Base-by-base conservation (phyloP, 1,284 basidiomycete species). In the Fomitopsis betulina region DNA sequence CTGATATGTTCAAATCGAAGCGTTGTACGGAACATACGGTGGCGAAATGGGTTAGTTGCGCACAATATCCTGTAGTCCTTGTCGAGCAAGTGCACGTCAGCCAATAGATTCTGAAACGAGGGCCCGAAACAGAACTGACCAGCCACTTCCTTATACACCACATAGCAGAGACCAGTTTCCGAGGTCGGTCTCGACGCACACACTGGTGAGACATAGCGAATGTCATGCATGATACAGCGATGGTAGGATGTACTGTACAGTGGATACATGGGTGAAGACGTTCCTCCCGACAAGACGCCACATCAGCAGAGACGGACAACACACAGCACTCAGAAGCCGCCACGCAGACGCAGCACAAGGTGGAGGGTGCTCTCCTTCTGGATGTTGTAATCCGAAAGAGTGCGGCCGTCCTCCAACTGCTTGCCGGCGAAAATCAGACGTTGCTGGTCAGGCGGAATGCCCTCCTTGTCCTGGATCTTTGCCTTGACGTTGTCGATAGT, bases 311-410 rank as follows among this genome's bases (percentile, higher is more conserved):
- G 10, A 17, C 25, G 15, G 19, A 23, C 10, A 9, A 53, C 13
- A 35, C 13, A 17, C 47, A 30, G 13, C 51, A 35, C 60, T 67
- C 63, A 68, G 55, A 64, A 49, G 21, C 92, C 92, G 70, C 92
- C 92, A 74, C 91, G 89, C 58, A 94, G 86, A 75, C 91, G 89
- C 63, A 94, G 85, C 47, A 85, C 83, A 58, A 65, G 81, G 60
- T 85, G 83, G 35, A 86, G 75, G 0, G 85, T 86, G 3, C 79
- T 79, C 71, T 87, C 85, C 70, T 86, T 86, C 77, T 86, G 84
- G 33, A 87, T 87, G 71, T 90, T 94, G 78, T 69, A 68, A 45
- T 67, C 66, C 37, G 66, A 66, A 42, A 68, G 65, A 15, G 66
- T 67, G 27, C 67, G 64, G 27, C 67, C 67, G 42, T 67, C 66